These are phyloP conservation scores for Gossypium longicalyx DNA, from an alignment of 345 rosid species.

Conservation along the genomic window DNA sequence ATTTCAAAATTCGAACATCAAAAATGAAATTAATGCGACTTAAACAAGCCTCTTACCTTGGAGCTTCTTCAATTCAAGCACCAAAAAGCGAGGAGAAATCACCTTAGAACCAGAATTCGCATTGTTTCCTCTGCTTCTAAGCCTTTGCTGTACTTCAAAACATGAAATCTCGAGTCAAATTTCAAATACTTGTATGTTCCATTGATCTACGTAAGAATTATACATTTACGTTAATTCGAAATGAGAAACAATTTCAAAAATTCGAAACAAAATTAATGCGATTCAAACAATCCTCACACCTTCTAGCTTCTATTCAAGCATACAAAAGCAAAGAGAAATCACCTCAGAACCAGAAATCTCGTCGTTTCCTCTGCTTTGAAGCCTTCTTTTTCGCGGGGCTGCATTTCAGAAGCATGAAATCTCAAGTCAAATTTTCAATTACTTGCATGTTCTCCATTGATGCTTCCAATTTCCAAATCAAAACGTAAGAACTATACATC, in stretches of 20 bases:
- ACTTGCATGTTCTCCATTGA: too few relatives aligned
- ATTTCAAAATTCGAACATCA: not conserved
- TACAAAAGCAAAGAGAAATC: not conserved
- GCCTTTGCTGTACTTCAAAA: too few relatives aligned
- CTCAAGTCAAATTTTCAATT: too few relatives aligned
- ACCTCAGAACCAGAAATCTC: too few relatives aligned
- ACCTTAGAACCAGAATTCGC: too few relatives aligned
- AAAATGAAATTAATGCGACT: not conserved
- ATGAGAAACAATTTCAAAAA: not conserved
- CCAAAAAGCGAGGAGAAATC: not conserved
- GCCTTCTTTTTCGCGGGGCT: too few relatives aligned
- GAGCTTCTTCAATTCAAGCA: not conserved
- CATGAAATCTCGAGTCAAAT: too few relatives aligned
- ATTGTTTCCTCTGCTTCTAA: too few relatives aligned
- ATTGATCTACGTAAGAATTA: not conserved
- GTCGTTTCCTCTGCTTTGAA: too few relatives aligned
- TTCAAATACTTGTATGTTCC: too few relatives aligned
- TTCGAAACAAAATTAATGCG: not conserved
- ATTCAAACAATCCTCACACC: not conserved
- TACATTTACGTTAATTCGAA: not conserved
- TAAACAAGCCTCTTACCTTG: not conserved
- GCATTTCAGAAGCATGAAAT: too few relatives aligned
- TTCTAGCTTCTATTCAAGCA: conserved; percentile 1
- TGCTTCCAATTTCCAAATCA: too few relatives aligned
- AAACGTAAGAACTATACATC: not conserved